These are phyloP conservation scores for Trapa incisa DNA, from an alignment of 345 rosid genomes.

Conservation along the genomic window DNA sequence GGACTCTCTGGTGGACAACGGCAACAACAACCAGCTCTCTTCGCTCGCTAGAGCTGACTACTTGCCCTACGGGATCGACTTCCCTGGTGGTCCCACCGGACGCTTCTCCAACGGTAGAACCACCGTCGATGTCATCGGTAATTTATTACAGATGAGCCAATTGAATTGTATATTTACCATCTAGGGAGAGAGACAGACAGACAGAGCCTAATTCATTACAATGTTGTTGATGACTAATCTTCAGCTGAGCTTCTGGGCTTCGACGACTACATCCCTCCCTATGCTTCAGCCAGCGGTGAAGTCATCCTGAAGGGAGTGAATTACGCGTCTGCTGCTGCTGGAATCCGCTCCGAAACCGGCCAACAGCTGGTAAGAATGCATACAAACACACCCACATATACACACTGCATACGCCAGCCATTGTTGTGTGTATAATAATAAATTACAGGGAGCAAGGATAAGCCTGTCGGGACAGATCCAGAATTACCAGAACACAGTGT, in stretches of 20 bases:
- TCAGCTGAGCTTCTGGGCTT: conserved; percentile 23
- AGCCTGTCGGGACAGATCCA: conserved; percentile 57
- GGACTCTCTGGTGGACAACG: conserved; percentile 81
- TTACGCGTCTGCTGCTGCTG: conserved; percentile 42
- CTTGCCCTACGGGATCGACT: conserved; percentile 77
- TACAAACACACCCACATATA: neutral
- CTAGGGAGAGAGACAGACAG: no score
- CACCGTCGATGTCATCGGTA: conserved; percentile 61
- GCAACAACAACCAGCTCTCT: conserved; percentile 58
- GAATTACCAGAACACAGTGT: conserved; percentile 51
- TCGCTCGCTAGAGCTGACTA: conserved; percentile 69
- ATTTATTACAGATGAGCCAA: neutral
- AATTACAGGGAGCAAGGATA: conserved; percentile 53
- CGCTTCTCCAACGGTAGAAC: conserved; percentile 73
- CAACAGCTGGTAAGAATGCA: conserved; percentile 7
- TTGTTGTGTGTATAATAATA: neutral
- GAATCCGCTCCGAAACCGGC: conserved; percentile 44
- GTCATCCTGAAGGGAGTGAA: conserved; percentile 36
- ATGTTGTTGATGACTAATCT: neutral
- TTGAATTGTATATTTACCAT: no score
- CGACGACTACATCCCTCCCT: conserved; percentile 18
- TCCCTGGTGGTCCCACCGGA: conserved; percentile 59
- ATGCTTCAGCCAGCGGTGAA: conserved; percentile 1
- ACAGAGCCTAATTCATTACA: no score
- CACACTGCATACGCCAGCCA: no score